Evolutionary conservation across 768 basidiomycete genomes (phyloP).

Genomic region (Amanita jacksonii): DNA sequence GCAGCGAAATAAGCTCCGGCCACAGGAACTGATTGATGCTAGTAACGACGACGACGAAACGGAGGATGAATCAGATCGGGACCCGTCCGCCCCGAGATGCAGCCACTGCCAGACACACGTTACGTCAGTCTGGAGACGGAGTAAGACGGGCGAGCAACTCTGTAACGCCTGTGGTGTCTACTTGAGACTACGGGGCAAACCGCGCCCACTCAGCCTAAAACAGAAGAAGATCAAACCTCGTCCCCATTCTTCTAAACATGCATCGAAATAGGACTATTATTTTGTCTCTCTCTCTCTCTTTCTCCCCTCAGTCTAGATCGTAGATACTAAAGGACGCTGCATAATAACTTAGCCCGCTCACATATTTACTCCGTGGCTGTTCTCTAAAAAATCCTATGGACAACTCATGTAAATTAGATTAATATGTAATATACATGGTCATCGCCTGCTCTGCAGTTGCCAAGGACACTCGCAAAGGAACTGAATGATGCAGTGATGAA

Average conservation of each 20-base stretch:
- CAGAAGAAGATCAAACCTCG: constrained; percentile 40
- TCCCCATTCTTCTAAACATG: constrained; percentile 28
- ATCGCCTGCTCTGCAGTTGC: too few relatives aligned
- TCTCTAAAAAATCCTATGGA: too few relatives aligned
- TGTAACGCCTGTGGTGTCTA: constrained; percentile 47
- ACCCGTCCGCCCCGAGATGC: constrained; percentile 35
- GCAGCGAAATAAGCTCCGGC: constrained; percentile 36
- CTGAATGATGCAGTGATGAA: too few relatives aligned
- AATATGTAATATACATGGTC: too few relatives aligned
- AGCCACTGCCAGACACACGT: constrained; percentile 40
- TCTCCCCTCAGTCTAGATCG: too few relatives aligned
- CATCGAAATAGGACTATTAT: constrained; percentile 16
- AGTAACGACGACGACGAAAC: constrained; percentile 31
- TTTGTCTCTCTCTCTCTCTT: too few relatives aligned
- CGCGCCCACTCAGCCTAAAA: constrained; percentile 34
- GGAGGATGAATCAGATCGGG: constrained; percentile 28
- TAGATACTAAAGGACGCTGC: too few relatives aligned
- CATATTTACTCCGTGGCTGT: too few relatives aligned
- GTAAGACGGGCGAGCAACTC: constrained; percentile 38
- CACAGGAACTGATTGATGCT: constrained; percentile 41
- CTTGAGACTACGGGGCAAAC: constrained; percentile 34
- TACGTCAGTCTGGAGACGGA: constrained; percentile 42
- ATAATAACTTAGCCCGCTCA: too few relatives aligned
- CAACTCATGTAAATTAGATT: too few relatives aligned
- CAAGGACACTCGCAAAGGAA: too few relatives aligned